A percentile compares a stretch with the other conserved stretches of the same genome.
Evolutionary conservation across 805 yeast genomes (phyloP).

Genomic region (Saccharomycopsis javanensis): DNA sequence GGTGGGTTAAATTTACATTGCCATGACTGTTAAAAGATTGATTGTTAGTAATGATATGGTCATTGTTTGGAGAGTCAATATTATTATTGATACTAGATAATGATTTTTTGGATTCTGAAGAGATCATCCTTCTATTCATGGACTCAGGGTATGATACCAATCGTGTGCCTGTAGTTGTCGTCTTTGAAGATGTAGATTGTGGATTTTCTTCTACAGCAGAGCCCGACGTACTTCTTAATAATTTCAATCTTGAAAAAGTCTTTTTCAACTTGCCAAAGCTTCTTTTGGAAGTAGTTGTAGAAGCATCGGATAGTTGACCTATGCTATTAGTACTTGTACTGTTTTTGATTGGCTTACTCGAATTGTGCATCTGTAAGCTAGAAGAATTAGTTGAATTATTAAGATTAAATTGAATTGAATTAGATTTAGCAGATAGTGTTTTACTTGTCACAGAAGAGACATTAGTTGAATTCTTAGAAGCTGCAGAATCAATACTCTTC

Average conservation of each 20-base stretch:
- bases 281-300: constrained; percentile 11
- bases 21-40: not conserved
- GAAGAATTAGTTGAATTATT: not conserved
- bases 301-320: constrained; percentile 12
- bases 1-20: not conserved
- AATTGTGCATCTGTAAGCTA: not conserved
- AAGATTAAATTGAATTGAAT: constrained; percentile 11
- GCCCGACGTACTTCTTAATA: constrained; percentile 12
- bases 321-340: constrained; percentile 15
- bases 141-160: not conserved
- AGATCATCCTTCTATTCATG: not conserved
- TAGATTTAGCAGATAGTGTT: constrained; percentile 6
- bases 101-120: constrained; percentile 8
- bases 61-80: not conserved
- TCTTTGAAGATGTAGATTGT: constrained; percentile 6
- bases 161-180: not conserved
- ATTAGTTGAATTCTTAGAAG: constrained; percentile 15
- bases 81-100: constrained; percentile 9
- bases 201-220: constrained; percentile 10
- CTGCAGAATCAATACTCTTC: constrained; percentile 14
- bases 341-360: constrained; percentile 7
- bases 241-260: constrained; percentile 14
- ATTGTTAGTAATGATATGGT: not conserved
- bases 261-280: constrained; percentile 17
- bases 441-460: constrained; percentile 17